Conservation (phyloP, 768 basidiomycete genomes). For the Exidia glandulosa region DNA sequence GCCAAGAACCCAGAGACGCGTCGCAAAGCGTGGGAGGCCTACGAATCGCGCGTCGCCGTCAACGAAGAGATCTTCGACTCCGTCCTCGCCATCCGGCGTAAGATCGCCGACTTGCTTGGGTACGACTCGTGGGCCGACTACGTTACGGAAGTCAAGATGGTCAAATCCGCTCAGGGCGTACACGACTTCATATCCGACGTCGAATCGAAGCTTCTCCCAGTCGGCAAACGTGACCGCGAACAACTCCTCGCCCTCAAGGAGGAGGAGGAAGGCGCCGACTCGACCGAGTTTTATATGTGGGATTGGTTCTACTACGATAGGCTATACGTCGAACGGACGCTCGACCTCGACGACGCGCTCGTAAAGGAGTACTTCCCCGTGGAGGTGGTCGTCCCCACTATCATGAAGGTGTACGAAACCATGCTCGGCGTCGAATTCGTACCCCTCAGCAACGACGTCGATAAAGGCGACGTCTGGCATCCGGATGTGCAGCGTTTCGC, state of each 20-base stretch:
- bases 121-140: slow-evolving; percentile 82
- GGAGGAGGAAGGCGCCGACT: slow-evolving; percentile 53
- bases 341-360: slow-evolving; percentile 62
- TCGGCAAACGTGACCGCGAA: slow-evolving; percentile 56
- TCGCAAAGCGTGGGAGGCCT: slow-evolving; percentile 49
- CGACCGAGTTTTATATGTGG: slow-evolving; percentile 72
- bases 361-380: slow-evolving; percentile 91
- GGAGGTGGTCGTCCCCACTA: slow-evolving; percentile 66
- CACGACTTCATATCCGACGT: slow-evolving; percentile 72
- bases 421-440: slow-evolving; percentile 63
- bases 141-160: slow-evolving; percentile 77
- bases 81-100: slow-evolving; percentile 56
- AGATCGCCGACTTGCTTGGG: slow-evolving; percentile 54
- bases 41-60: slow-evolving; percentile 54
- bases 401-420: slow-evolving; percentile 75
- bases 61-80: slow-evolving; percentile 64
- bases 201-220: slow-evolving; percentile 57
- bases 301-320: slow-evolving; percentile 63
- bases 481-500: slow-evolving; percentile 75
- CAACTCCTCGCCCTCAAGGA: slow-evolving; percentile 63
- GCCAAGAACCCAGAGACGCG: slow-evolving; percentile 63
- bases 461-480: slow-evolving; percentile 64
- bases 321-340: slow-evolving; percentile 51
- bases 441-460: slow-evolving; percentile 23
- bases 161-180: slow-evolving; percentile 56